Evolutionary conservation across 306 rosid species (phyloP).

Genomic region (Pyrus communis): DNA sequence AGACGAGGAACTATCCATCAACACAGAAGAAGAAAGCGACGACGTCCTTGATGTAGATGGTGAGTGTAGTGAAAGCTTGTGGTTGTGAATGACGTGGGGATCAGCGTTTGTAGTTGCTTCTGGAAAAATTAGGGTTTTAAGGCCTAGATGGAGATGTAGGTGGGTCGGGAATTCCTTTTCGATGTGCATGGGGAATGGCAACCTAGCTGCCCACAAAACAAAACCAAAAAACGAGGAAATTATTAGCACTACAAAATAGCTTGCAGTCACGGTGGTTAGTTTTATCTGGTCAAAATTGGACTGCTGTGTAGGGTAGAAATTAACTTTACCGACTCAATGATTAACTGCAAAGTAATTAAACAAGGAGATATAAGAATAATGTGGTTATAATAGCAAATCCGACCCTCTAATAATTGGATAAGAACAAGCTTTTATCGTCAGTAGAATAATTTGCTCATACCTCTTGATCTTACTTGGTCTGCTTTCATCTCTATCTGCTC

Average conservation of each 20-base stretch:
- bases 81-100: conserved; percentile 14
- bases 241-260: not conserved
- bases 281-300: too few species aligned
- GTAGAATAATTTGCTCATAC: not conserved
- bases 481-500: not conserved
- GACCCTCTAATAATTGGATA: not conserved
- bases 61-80: not conserved
- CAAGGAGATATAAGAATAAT: not conserved
- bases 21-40: not conserved
- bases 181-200: conserved; percentile 3
- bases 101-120: not conserved
- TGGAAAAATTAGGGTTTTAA: conserved; percentile 36
- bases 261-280: not conserved
- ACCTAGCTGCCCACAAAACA: conserved; percentile 13
- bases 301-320: not conserved
- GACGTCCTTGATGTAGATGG: not conserved
- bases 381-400: not conserved
- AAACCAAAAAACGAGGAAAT: conserved; percentile 15
- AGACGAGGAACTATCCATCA: not conserved
- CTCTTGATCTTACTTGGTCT: not conserved
- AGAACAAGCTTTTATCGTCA: not conserved
- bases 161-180: not conserved
- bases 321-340: not conserved
- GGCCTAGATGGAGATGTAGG: conserved; percentile 27
- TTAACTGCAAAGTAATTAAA: not conserved